Evolutionary conservation across 2,329 filamentous ascomycete species (phyloP).

Genomic region (Trichoderma koningii): DNA sequence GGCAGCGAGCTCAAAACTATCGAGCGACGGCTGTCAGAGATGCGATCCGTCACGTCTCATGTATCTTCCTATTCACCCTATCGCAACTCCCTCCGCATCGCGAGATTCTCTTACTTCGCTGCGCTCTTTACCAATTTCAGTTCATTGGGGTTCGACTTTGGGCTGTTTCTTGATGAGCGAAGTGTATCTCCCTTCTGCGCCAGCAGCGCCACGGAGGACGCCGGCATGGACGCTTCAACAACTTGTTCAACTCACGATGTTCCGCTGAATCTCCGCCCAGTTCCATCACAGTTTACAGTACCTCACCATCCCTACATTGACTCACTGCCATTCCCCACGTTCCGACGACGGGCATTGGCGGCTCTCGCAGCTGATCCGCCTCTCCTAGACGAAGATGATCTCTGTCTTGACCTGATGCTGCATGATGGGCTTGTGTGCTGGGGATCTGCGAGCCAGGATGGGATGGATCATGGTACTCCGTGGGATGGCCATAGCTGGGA

Average conservation of each 20-base stretch:
- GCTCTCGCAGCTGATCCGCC: conserved; percentile 6
- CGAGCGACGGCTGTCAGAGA: neutral
- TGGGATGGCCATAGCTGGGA: conserved; percentile 17
- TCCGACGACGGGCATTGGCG: neutral
- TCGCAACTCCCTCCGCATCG: conserved; percentile 1
- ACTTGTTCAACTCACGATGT: neutral
- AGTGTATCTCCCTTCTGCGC: conserved; percentile 6
- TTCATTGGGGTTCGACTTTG: conserved; percentile 8
- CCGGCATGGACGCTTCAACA: neutral
- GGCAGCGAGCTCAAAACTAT: neutral
- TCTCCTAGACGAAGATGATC: conserved; percentile 9
- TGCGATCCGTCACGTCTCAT: neutral
- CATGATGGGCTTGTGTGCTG: conserved; percentile 9
- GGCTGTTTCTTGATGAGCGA: conserved; percentile 7
- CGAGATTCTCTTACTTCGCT: conserved; percentile 2
- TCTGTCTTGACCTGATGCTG: conserved; percentile 5
- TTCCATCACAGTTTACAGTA: neutral
- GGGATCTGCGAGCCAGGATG: neutral
- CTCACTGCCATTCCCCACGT: neutral
- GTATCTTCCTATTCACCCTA: conserved; percentile 9
- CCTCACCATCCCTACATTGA: conserved; percentile 6
- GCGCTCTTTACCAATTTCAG: conserved; percentile 5
- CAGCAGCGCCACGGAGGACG: neutral
- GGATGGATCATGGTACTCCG: neutral
- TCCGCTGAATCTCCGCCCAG: neutral